These are phyloP conservation scores for Prunus mongolica DNA, from an alignment of 306 rosid genomes.

Conservation along the genomic window DNA sequence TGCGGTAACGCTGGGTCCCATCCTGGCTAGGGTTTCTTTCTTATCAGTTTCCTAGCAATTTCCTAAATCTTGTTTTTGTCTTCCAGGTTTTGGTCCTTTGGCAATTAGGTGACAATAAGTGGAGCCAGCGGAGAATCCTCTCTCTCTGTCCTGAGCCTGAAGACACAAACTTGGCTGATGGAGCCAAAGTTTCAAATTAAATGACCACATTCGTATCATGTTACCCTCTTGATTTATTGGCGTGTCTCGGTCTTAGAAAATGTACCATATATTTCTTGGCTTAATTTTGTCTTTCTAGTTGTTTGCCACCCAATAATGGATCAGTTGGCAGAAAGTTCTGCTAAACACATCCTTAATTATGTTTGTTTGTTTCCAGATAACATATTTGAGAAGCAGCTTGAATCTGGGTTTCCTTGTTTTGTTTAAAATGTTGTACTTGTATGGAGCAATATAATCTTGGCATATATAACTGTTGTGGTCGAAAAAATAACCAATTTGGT, in stretches of 20 bases:
- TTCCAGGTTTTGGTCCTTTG: not conserved
- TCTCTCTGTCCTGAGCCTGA: too few species aligned
- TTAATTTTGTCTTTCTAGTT: not conserved
- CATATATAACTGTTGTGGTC: too few species aligned
- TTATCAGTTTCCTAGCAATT: slow-evolving; percentile 3
- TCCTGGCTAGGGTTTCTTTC: not conserved
- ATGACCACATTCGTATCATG: too few species aligned
- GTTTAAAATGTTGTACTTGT: too few species aligned
- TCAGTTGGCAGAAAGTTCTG: not conserved
- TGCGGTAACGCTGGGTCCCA: not conserved
- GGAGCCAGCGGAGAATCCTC: too few species aligned
- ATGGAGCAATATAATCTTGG: not conserved
- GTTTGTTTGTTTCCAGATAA: not conserved
- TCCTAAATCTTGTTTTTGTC: not conserved
- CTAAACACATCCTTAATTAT: not conserved
- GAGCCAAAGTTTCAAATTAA: too few species aligned
- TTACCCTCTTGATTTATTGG: too few species aligned
- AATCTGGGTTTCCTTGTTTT: not conserved
- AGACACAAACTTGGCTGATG: too few species aligned
- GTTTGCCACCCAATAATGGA: not conserved
- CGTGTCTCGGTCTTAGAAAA: not conserved
- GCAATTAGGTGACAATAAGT: not conserved
- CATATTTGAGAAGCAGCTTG: not conserved
- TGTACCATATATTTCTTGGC: too few species aligned
- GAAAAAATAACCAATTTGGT: not conserved